These are phyloP conservation scores for Candida maltosa DNA, from an alignment of 805 yeast species.

Conservation along the genomic window DNA sequence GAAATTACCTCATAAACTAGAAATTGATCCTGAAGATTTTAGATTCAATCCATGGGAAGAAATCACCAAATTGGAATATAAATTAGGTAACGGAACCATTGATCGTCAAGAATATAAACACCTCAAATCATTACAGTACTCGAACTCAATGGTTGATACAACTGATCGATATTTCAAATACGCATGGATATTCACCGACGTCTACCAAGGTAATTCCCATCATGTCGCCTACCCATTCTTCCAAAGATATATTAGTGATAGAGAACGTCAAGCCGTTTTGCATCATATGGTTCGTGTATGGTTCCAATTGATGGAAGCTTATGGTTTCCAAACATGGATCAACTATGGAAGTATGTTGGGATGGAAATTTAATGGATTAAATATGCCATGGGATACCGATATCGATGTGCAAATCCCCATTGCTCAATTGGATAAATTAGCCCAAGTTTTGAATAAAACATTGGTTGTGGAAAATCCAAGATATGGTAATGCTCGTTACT, in stretches of 20 bases:
- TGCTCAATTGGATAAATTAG: conserved; percentile 19
- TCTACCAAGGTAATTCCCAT: conserved; percentile 30
- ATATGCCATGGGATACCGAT: conserved; percentile 32
- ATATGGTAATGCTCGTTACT: conserved; percentile 26
- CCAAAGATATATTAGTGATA: conserved; percentile 28
- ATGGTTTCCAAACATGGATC: conserved; percentile 25
- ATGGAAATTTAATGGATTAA: conserved; percentile 29
- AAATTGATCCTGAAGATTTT: conserved; percentile 23
- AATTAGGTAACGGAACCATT: conserved; percentile 11
- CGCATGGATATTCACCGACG: conserved; percentile 37
- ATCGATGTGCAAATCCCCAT: conserved; percentile 28
- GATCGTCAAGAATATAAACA: conserved; percentile 17
- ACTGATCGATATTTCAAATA: conserved; percentile 35
- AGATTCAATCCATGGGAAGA: conserved; percentile 26
- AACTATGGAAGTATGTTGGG: conserved; percentile 27
- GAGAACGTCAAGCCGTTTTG: conserved; percentile 34
- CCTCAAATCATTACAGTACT: conserved; percentile 25
- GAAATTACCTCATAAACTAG: conserved; percentile 7
- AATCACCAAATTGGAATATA: conserved; percentile 20
- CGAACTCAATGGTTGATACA: conserved; percentile 18
- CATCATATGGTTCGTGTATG: conserved; percentile 36
- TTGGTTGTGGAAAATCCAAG: conserved; percentile 26
- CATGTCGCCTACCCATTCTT: conserved; percentile 36
- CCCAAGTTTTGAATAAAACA: conserved; percentile 20
- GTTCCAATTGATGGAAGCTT: conserved; percentile 34